These are phyloP conservation scores for Golubevia sp. DNA, from an alignment of 1,284 basidiomycete genomes.

Conservation along the genomic window DNA sequence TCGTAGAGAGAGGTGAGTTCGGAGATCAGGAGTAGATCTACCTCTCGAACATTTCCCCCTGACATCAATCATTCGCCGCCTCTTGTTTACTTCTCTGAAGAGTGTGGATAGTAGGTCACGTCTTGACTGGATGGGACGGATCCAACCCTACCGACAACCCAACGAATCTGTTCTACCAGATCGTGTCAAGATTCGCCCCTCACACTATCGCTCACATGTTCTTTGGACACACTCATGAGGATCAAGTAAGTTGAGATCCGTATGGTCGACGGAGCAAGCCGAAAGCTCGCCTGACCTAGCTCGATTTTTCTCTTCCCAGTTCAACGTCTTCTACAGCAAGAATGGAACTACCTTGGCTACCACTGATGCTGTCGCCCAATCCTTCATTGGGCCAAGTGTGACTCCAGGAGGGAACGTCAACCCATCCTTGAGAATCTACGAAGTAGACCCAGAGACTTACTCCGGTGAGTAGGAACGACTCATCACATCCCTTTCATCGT, in stretches of 20 bases:
- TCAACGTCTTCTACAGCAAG: conserved; percentile 77
- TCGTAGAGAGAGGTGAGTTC: conserved; percentile 20
- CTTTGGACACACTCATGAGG: conserved; percentile 81
- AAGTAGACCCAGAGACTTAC: conserved; percentile 70
- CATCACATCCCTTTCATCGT: conserved; percentile 63
- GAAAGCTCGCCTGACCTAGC: neutral
- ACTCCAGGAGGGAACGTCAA: conserved; percentile 77
- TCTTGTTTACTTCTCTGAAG: conserved; percentile 4
- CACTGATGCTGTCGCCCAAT: conserved; percentile 6
- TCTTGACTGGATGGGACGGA: conserved; percentile 70
- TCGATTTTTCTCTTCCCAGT: conserved; percentile 61
- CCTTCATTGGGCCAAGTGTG: conserved; percentile 70
- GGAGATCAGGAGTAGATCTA: conserved; percentile 67
- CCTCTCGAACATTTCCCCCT: conserved; percentile 3
- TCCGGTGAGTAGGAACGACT: conserved; percentile 66
- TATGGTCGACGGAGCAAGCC: neutral
- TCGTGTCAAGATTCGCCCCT: conserved; percentile 76
- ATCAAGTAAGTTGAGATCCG: conserved; percentile 64
- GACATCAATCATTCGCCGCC: neutral
- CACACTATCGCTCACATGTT: conserved; percentile 81
- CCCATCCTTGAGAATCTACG: conserved; percentile 78
- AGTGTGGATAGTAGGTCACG: conserved; percentile 82
- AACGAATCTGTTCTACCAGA: conserved; percentile 62
- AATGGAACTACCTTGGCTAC: conserved; percentile 71
- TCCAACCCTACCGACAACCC: conserved; percentile 68